Evolutionary conservation across 441 rosid genomes (phyloP).

Genomic region (Monsonia emarginata): DNA sequence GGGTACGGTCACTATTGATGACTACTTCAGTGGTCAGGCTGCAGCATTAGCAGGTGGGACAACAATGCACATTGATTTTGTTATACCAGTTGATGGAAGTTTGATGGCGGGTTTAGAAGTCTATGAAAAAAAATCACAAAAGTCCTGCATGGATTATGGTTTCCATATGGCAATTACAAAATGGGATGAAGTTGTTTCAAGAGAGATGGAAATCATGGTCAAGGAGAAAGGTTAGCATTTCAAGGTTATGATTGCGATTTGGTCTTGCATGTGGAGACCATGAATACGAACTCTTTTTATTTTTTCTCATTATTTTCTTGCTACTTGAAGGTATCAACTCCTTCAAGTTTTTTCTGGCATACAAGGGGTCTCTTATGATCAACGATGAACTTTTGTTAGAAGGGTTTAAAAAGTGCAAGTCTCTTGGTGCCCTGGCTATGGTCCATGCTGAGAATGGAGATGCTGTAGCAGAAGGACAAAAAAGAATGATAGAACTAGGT

Average conservation of each 20-base stretch:
- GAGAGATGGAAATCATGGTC: slow-evolving; percentile 81
- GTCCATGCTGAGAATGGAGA: slow-evolving; percentile 99
- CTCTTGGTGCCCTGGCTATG: slow-evolving; percentile 95
- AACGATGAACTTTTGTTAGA: slow-evolving; percentile 69
- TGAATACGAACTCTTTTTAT: not conserved
- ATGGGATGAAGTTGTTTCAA: slow-evolving; percentile 71
- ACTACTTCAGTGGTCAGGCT: slow-evolving; percentile 94
- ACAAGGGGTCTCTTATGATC: slow-evolving; percentile 76
- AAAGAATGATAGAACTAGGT: slow-evolving; percentile 79
- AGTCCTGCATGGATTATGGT: slow-evolving; percentile 88
- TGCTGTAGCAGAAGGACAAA: slow-evolving; percentile 89
- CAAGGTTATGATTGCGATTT: slow-evolving; percentile 6
- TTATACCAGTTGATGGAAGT: slow-evolving; percentile 69
- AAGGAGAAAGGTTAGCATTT: slow-evolving; percentile 58
- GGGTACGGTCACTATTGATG: slow-evolving; percentile 67
- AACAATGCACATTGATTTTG: slow-evolving; percentile 93
- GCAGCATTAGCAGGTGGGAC: slow-evolving; percentile 99
- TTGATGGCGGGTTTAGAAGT: slow-evolving; percentile 61
- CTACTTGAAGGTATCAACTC: slow-evolving; percentile 71
- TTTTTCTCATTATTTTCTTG: not conserved
- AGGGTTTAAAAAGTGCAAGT: slow-evolving; percentile 75
- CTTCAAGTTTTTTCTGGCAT: slow-evolving; percentile 91
- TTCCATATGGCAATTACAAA: slow-evolving; percentile 90
- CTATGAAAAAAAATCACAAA: slow-evolving; percentile 57
- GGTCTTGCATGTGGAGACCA: not conserved